Conservation (phyloP, 2,329 filamentous ascomycete species). For the Fusarium oligoseptatum region DNA sequence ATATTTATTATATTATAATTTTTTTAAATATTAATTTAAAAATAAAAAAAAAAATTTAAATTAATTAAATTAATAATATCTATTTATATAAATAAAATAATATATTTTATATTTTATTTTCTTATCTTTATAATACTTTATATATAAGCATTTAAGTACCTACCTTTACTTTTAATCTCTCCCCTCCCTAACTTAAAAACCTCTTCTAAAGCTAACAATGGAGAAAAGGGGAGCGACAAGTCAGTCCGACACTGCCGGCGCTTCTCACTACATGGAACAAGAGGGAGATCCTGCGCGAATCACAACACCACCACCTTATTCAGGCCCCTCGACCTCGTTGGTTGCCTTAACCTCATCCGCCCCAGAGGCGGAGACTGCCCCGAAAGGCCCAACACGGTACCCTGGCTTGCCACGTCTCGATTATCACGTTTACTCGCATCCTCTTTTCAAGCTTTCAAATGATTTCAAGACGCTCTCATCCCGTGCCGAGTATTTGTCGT, state of each 20-base stretch:
- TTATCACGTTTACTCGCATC: slow-evolving; percentile 66
- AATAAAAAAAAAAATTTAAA: too few species aligned
- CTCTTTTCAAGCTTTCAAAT: slow-evolving; percentile 63
- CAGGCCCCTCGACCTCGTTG: slow-evolving; percentile 34
- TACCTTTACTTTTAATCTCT: not conserved
- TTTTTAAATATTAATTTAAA: too few species aligned
- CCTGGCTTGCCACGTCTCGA: slow-evolving; percentile 63
- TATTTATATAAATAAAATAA: too few species aligned
- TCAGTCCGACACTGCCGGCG: not conserved
- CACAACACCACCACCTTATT: slow-evolving; percentile 40
- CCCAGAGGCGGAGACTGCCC: slow-evolving; percentile 1
- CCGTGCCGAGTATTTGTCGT: slow-evolving; percentile 62
- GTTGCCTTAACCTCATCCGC: not conserved
- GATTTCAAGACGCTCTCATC: slow-evolving; percentile 63
- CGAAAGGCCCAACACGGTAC: slow-evolving; percentile 52
- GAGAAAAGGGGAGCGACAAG: not conserved
- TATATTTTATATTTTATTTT: too few species aligned
- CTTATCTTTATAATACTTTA: too few species aligned
- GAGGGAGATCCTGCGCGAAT: slow-evolving; percentile 5
- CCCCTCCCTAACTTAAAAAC: not conserved
- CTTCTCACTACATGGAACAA: not conserved
- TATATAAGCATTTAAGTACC: not conserved
- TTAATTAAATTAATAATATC: too few species aligned
- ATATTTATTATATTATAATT: too few species aligned
- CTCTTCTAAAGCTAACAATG: not conserved